Evolutionary conservation across 768 basidiomycete genomes (phyloP), one percentile per base, ranked within the genome.

Genomic region (Rhizopogon vesiculosus): DNA sequence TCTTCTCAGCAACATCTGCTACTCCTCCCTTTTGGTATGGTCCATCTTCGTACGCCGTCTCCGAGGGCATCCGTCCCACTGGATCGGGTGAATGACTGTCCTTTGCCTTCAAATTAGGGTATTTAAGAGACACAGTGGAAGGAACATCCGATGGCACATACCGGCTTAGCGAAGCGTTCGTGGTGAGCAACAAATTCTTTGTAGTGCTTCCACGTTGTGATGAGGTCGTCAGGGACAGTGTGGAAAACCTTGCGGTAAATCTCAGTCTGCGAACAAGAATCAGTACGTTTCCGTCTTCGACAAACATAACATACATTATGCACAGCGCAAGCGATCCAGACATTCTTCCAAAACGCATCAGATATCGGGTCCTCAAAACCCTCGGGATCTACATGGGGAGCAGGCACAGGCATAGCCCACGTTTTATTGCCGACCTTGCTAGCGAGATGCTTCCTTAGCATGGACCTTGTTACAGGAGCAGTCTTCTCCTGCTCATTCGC

Each of bases 161-260:
- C 91, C 33, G 78, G 80, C 70, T 83, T 89, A 62, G 78, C 82
- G 58, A 91, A 64, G 2, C 89, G 82, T 58, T 93, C 91, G 45
- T 93, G 87, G 64, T 88, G 79, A 5, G 77, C 69, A 45, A 87
- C 73, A 63, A 91, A 98, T 59, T 95, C 91, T 66, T 87, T 95
- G 72, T 87, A 98, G 65, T 93, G 89, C 64, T 94, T 94, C 96
- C 96, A 99, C 0, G 95, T 96, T 1, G 87, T 87, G 57, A 98
- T 83, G 22, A 85, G 76, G 67, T 99, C 95, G 68, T 98, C 96
- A 5, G 97, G 96, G 53, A 95, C 76, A 38, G 89, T 87, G 63
- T 93, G 87, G 76, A 99, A 99, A 3, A 98, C 93, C 66, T 91
- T 95, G 54, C 94, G 87, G 72, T 83, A 98, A 60, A 98, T 93